Conservation (phyloP, 2,329 filamentous ascomycete genomes). For the Endothia cerciana region DNA sequence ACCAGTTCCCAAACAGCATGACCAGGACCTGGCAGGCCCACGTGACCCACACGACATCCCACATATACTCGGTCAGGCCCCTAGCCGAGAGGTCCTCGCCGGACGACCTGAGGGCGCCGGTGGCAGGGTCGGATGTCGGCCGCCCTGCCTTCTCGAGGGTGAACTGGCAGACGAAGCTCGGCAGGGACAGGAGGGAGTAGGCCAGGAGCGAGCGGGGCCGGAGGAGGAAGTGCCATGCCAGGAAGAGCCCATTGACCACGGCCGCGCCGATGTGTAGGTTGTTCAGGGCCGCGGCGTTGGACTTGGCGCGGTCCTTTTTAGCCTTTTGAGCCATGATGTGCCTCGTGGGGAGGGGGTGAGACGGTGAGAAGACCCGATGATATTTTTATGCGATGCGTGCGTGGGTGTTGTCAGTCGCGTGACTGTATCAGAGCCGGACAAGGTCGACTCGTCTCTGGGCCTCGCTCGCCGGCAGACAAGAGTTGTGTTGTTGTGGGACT, state of each 20-base stretch:
- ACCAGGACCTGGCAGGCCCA: conserved; percentile 78
- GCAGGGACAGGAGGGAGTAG: conserved; percentile 74
- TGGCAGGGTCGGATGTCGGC: conserved; percentile 69
- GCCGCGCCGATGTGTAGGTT: conserved; percentile 80
- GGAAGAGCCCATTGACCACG: conserved; percentile 72
- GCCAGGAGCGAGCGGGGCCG: conserved; percentile 65
- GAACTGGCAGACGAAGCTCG: conserved; percentile 79
- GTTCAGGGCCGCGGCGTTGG: conserved; percentile 77
- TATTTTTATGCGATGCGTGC: not conserved
- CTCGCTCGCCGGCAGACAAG: too few relatives aligned
- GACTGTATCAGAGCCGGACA: not conserved
- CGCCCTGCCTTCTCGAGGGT: conserved; percentile 84
- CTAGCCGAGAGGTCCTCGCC: conserved; percentile 88
- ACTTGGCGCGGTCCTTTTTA: conserved; percentile 70
- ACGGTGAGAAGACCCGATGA: conserved; percentile 1
- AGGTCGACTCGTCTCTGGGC: too few relatives aligned
- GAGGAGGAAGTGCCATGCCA: conserved; percentile 71
- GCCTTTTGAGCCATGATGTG: conserved; percentile 63
- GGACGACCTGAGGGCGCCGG: conserved; percentile 69
- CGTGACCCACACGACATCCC: conserved; percentile 94
- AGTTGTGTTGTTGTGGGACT: not conserved
- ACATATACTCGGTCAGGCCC: conserved; percentile 96
- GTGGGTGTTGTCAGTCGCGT: not conserved
- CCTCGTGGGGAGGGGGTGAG: not conserved
- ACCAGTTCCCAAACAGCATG: conserved; percentile 79